Percentiles rank a stretch among this genome's conserved stretches.
These are phyloP conservation scores for Lipomyces sp. DNA, from an alignment of 805 yeast species.

Conservation along the genomic window DNA sequence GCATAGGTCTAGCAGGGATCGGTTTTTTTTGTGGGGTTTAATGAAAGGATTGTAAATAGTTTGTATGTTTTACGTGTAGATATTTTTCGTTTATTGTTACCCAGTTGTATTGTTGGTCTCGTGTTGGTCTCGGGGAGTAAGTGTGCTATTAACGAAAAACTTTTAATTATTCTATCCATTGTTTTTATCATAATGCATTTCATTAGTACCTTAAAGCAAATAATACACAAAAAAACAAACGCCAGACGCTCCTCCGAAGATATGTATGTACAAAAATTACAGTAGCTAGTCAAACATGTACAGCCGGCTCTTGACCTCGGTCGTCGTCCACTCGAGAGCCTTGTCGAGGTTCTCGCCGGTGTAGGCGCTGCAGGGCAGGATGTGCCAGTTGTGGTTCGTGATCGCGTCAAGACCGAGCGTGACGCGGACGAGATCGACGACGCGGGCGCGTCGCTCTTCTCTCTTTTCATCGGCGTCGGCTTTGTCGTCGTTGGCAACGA, in stretches of 20 bases:
- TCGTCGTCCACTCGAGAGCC: conserved; percentile 46
- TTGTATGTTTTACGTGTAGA: neutral
- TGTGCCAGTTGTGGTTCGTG: conserved; percentile 42
- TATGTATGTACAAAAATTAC: neutral
- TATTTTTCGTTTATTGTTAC: neutral
- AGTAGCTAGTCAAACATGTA: conserved; percentile 29
- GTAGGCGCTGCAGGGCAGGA: conserved; percentile 50
- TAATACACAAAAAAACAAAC: too few relatives aligned
- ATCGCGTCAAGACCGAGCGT: conserved; percentile 39
- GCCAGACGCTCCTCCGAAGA: too few relatives aligned
- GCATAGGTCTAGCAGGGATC: conserved; percentile 1
- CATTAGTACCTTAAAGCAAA: too few relatives aligned
- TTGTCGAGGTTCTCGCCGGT: conserved; percentile 43
- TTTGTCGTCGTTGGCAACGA: neutral
- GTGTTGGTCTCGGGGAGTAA: too few relatives aligned
- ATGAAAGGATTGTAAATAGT: neutral
- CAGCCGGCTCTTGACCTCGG: conserved; percentile 43
- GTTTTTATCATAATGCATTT: too few relatives aligned
- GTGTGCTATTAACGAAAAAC: too few relatives aligned
- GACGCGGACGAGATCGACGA: neutral
- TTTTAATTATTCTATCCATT: too few relatives aligned
- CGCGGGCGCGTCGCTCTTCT: too few relatives aligned
- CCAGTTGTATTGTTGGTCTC: neutral
- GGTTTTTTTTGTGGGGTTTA: neutral
- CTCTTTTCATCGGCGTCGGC: neutral